Conservation (phyloP, 179 eudicot genomes). For the Beta corolliflora region DNA sequence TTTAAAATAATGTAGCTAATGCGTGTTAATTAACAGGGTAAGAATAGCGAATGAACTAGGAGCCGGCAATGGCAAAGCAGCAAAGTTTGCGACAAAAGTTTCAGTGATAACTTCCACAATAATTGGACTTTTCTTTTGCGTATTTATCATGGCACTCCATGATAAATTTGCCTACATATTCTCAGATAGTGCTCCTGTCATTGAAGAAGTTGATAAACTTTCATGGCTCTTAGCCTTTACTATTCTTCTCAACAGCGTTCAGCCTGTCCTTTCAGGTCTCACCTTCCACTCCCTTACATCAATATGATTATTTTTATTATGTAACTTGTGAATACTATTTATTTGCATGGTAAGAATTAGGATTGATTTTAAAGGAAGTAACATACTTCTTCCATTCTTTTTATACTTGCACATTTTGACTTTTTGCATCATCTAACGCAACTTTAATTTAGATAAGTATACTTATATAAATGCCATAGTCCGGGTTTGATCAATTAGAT, state of each 20-base stretch:
- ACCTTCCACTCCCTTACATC: neutral
- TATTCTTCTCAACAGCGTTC: conserved; percentile 51
- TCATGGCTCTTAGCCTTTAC: conserved; percentile 44
- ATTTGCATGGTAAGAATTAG: no score
- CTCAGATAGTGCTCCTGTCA: conserved; percentile 39
- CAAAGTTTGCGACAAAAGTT: conserved; percentile 46
- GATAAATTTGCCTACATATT: conserved; percentile 36
- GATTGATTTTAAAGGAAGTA: no score
- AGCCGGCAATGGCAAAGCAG: conserved; percentile 48
- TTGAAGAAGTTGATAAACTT: conserved; percentile 40
- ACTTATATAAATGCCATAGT: no score
- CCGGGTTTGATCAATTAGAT: no score
- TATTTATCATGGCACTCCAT: conserved; percentile 34
- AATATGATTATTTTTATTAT: neutral
- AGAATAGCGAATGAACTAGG: conserved; percentile 51
- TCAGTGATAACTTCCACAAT: conserved; percentile 40
- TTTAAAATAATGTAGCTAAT: neutral
- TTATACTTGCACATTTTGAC: no score
- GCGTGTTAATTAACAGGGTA: conserved; percentile 33
- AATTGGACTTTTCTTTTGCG: conserved; percentile 40
- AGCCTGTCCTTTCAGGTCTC: conserved; percentile 50
- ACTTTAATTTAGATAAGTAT: no score
- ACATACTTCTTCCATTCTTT: no score
- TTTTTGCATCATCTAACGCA: no score
- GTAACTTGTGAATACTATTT: no score